A percentile compares a stretch with the other conserved stretches of the same genome.
These are phyloP conservation scores for Chenopodium quinoa DNA, from an alignment of 148 eudicot genomes.

Conservation along the genomic window DNA sequence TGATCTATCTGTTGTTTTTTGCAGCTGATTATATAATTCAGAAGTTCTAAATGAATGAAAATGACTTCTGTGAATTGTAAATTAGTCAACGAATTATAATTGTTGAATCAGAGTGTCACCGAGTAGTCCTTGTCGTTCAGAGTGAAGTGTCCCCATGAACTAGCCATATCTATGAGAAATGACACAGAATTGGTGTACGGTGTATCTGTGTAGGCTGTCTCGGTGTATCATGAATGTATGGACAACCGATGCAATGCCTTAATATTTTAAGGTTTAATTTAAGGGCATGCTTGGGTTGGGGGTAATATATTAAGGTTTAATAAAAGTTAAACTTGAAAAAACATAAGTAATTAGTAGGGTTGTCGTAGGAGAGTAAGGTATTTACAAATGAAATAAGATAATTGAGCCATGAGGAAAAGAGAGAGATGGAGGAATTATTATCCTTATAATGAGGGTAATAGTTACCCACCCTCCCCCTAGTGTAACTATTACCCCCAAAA, in stretches of 20 bases:
- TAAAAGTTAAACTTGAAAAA: too few species aligned
- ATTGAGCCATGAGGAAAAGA: too few species aligned
- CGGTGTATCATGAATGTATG: not conserved
- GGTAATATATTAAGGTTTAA: too few species aligned
- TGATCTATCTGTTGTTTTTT: not conserved
- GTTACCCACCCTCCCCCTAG: too few species aligned
- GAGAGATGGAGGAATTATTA: too few species aligned
- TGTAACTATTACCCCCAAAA: too few species aligned
- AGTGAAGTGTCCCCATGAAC: not conserved
- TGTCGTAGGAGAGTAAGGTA: too few species aligned
- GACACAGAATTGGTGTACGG: not conserved
- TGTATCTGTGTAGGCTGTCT: too few species aligned
- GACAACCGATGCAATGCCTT: not conserved
- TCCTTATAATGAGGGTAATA: too few species aligned
- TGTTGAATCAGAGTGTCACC: not conserved
- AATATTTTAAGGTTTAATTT: not conserved
- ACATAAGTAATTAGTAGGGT: too few species aligned
- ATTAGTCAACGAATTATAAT: not conserved
- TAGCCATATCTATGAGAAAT: not conserved
- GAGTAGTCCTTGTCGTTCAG: not conserved
- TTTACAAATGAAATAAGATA: too few species aligned
- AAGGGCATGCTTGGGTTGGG: too few species aligned
- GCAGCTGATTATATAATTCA: not conserved
- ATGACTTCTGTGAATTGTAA: not conserved
- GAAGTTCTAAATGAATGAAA: constrained; percentile 2